These are phyloP conservation scores for Penicillium sp. DNA, from an alignment of 2,329 filamentous ascomycete species.

Conservation along the genomic window DNA sequence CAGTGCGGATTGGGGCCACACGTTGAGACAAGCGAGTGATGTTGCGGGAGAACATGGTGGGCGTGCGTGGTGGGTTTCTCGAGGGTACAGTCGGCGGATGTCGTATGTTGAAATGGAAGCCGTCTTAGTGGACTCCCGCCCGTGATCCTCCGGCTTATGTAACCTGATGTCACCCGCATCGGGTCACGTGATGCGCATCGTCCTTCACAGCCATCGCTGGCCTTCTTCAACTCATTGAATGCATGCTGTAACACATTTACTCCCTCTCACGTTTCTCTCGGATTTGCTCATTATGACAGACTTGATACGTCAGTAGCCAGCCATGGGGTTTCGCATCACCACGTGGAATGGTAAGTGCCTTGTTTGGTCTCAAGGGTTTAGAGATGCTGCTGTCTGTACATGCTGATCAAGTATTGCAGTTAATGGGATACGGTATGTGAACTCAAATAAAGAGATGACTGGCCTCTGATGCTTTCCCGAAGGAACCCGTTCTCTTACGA, in stretches of 20 bases:
- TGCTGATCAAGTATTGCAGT: constrained; percentile 51
- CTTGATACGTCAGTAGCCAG: constrained; percentile 28
- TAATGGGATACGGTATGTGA: constrained; percentile 70
- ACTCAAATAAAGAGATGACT: background rate
- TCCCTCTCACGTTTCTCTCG: too few species aligned
- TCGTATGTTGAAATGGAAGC: constrained; percentile 27
- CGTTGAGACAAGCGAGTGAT: constrained; percentile 63
- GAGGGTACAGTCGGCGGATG: constrained; percentile 15
- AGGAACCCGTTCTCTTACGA: constrained; percentile 82
- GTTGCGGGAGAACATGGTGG: constrained; percentile 62
- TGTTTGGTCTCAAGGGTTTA: background rate
- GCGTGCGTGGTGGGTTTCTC: constrained; percentile 24
- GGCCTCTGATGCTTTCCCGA: constrained; percentile 1
- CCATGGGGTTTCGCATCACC: constrained; percentile 75
- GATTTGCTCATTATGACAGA: too few species aligned
- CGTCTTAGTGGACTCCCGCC: constrained; percentile 27
- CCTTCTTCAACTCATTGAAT: too few species aligned
- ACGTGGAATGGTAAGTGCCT: constrained; percentile 75
- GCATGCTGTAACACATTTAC: too few species aligned
- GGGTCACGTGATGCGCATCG: constrained; percentile 18
- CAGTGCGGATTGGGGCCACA: constrained; percentile 54
- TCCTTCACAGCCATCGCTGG: too few species aligned
- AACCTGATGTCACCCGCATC: constrained; percentile 22
- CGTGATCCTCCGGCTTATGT: constrained; percentile 28
- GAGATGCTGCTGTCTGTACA: too few species aligned